phyloP scores from a whole-genome alignment of 192 early-diverging fungal genomes.

The Rhizophagus clarus region DNA sequence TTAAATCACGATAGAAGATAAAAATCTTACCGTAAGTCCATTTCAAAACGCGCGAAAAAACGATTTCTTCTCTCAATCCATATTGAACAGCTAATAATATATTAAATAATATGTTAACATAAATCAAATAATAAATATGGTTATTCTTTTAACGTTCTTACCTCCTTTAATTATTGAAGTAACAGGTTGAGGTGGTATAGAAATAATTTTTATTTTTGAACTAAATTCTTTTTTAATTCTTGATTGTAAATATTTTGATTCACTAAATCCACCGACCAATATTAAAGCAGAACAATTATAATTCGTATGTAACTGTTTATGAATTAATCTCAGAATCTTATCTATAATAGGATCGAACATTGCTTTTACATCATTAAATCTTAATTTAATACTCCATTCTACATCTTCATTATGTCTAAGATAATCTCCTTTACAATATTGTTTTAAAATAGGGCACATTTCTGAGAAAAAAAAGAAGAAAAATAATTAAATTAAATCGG shows the following conservation, averaged over 20 bases:
- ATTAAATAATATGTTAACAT: neutral
- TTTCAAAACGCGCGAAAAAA: neutral
- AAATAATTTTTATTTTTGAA: slow-evolving; percentile 44
- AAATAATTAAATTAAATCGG: neutral
- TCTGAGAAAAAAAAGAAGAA: neutral
- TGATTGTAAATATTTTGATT: slow-evolving; percentile 56
- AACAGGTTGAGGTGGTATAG: slow-evolving; percentile 54
- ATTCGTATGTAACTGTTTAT: slow-evolving; percentile 49
- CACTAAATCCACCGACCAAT: slow-evolving; percentile 59
- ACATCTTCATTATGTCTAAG: neutral
- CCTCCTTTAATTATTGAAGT: slow-evolving; percentile 54
- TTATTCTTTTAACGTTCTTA: neutral
- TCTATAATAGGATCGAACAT: slow-evolving; percentile 58
- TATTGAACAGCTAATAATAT: slow-evolving; percentile 41
- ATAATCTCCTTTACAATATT: neutral
- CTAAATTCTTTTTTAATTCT: slow-evolving; percentile 55
- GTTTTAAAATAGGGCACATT: neutral
- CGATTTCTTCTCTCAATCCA: slow-evolving; percentile 29
- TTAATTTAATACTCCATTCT: neutral
- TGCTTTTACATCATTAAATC: neutral
- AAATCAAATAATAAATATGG: too few relatives aligned
- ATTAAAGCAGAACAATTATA: slow-evolving; percentile 49
- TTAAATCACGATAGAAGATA: too few relatives aligned
- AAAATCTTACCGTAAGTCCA: neutral
- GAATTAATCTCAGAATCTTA: slow-evolving; percentile 51